A percentile compares a stretch with the other conserved stretches of the same genome.
phyloP scores from a whole-genome alignment of 2,329 filamentous ascomycete species.

The Fusarium sp. region DNA sequence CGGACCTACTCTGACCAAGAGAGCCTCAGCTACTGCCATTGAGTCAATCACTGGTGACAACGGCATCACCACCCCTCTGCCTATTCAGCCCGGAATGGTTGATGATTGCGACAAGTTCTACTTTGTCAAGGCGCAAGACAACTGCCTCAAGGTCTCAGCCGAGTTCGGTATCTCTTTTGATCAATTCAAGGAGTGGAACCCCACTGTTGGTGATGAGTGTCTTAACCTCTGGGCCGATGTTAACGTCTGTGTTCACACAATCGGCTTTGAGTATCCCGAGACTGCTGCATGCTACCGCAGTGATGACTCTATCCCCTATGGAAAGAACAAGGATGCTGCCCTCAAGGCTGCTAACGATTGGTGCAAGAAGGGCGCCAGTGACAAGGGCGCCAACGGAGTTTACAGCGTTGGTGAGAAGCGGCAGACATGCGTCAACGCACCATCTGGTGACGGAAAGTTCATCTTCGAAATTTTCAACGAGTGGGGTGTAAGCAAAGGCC shows the following conservation, averaged over 20 bases:
- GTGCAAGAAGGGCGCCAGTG: conserved; percentile 3
- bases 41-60: conserved; percentile 6
- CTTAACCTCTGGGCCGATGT: conserved; percentile 12
- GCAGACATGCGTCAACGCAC: conserved; percentile 20
- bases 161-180: background rate
- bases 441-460: conserved; percentile 12
- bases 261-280: conserved; percentile 11
- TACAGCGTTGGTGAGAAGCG: conserved; percentile 5
- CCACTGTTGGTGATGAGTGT: background rate
- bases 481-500: background rate
- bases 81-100: conserved; percentile 26
- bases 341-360: background rate
- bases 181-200: conserved; percentile 22
- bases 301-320: background rate
- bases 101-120: conserved; percentile 17
- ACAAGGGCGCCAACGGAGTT: background rate
- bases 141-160: background rate
- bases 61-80: conserved; percentile 17
- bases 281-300: background rate
- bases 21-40: conserved; percentile 5
- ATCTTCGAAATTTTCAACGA: conserved; percentile 15
- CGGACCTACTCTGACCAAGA: background rate
- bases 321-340: conserved; percentile 18
- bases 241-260: conserved; percentile 9
- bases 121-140: background rate